Base-by-base conservation (phyloP, 2,329 filamentous ascomycete species). In the Botrytis byssoidea region DNA sequence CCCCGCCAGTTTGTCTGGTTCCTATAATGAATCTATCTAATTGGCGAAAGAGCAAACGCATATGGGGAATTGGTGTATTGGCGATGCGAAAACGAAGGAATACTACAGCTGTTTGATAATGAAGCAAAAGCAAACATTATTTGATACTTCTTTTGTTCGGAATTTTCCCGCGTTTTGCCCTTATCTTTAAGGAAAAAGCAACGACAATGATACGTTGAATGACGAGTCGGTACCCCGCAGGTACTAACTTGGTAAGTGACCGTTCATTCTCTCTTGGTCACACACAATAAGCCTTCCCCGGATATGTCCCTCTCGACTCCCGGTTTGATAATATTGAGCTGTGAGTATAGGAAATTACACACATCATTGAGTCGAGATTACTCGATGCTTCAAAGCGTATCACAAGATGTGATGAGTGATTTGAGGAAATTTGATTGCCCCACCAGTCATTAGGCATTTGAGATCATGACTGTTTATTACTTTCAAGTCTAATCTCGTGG, bases 221-320 rank as follows among this genome's bases (percentile, higher is more conserved):
- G 61, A 44, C 37, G n/a, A 64, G 25, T 44, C 4, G 40, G 40
- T 64, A 64, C 61, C 61, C 61, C 61, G 37, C 61, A 42, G 61
- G 9, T 64, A 64, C 37, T 44, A 18, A n/a, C 42, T 16, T 18
- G 61, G 61, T 25, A 64, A 44, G 37, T 44, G 40, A 25, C 37
- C 40, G 16, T 64, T 64, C 37, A 18, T 44, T 63, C 37, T 29
- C n/a, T 44, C 25, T 22, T 44, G 37, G 25, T 51, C 46, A 67
- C 20, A 67, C 32, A 67, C 9, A 67, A 18, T 18, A 57, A 67
- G 64, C 44, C 25, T 51, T 67, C 44, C 64, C 64, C 64, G 64
- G 44, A 51, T 67, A 51, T 51, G 22, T 29, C 64, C 7, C 44
- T 51, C 37, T 8, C 37, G 37, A 20, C 40, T 44, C 40, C 61